Conservation (phyloP, 768 basidiomycete species). For the Astraeus odoratus region DNA sequence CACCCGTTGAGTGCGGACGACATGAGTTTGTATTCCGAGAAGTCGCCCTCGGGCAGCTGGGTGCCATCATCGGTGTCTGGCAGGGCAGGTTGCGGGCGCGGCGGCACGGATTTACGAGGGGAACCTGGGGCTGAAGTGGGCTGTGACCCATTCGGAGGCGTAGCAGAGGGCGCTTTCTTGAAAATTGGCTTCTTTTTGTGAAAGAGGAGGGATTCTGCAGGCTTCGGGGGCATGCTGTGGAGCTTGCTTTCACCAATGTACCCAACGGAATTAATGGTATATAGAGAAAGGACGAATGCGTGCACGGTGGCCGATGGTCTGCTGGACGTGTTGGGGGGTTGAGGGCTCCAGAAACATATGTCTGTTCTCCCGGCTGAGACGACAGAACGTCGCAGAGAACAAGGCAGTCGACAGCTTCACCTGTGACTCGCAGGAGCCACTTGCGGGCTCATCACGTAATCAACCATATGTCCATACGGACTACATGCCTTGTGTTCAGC, state of each 20-base stretch:
- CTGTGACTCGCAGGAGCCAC: too few species aligned
- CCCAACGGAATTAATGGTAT: too few species aligned
- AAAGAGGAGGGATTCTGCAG: conserved; percentile 49
- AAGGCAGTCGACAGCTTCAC: too few species aligned
- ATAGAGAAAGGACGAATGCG: neutral
- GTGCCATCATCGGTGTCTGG: conserved; percentile 45
- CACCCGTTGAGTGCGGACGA: conserved; percentile 77
- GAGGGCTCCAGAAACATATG: too few species aligned
- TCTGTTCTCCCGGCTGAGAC: too few species aligned
- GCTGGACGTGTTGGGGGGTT: too few species aligned
- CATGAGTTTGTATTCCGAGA: conserved; percentile 71
- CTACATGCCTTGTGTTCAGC: too few species aligned
- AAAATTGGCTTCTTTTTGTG: conserved; percentile 52
- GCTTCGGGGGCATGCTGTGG: conserved; percentile 24
- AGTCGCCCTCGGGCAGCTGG: conserved; percentile 60
- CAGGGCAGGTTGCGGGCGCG: conserved; percentile 35
- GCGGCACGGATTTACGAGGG: conserved; percentile 31
- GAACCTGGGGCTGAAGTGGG: conserved; percentile 12
- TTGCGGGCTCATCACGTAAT: too few species aligned
- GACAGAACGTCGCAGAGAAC: too few species aligned
- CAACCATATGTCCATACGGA: too few species aligned
- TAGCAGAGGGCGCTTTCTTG: conserved; percentile 18
- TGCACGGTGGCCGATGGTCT: too few species aligned
- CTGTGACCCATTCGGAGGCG: conserved; percentile 10
- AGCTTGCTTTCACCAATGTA: too few species aligned